Percentiles rank a stretch among this genome's conserved stretches.
phyloP scores from a whole-genome alignment of 768 basidiomycete species.

The Mycena rebaudengoi region DNA sequence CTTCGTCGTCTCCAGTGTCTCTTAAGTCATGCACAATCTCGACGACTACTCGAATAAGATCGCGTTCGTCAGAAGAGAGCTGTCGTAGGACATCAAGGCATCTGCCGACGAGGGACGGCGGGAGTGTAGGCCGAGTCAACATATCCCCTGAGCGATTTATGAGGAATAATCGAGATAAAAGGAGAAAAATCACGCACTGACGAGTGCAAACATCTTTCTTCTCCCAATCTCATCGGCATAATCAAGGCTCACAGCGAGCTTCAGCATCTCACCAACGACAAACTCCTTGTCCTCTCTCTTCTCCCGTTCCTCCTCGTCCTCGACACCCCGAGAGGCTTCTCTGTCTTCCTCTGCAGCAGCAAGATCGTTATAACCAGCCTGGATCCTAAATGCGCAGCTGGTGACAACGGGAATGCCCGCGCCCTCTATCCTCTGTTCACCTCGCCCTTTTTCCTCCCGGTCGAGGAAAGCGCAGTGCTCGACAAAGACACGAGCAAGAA shows the following conservation, averaged over 20 bases:
- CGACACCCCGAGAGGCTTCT: conserved; percentile 31
- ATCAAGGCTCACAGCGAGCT: conserved; percentile 81
- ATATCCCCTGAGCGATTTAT: conserved; percentile 67
- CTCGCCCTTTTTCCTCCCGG: conserved; percentile 40
- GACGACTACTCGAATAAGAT: conserved; percentile 88
- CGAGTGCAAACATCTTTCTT: conserved; percentile 85
- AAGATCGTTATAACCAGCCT: conserved; percentile 70
- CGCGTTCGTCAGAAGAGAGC: conserved; percentile 77
- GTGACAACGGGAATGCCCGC: conserved; percentile 85
- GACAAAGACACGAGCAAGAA: conserved; percentile 85
- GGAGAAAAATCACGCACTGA: conserved; percentile 62
- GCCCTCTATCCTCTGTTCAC: conserved; percentile 72
- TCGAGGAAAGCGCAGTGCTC: conserved; percentile 67
- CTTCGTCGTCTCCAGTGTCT: conserved; percentile 52
- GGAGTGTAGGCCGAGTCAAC: conserved; percentile 76
- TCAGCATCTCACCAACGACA: conserved; percentile 83
- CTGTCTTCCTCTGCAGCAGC: conserved; percentile 28
- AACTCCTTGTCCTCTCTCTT: conserved; percentile 66
- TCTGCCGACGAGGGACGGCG: conserved; percentile 70
- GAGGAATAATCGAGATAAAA: background rate
- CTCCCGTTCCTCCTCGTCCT: conserved; percentile 46
- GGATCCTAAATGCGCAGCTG: conserved; percentile 77
- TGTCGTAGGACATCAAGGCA: conserved; percentile 86
- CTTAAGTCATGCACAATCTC: conserved; percentile 88
- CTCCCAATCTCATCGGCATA: conserved; percentile 93